phyloP scores from a whole-genome alignment of 140 eudicot species.

The Senecio squalidus region DNA sequence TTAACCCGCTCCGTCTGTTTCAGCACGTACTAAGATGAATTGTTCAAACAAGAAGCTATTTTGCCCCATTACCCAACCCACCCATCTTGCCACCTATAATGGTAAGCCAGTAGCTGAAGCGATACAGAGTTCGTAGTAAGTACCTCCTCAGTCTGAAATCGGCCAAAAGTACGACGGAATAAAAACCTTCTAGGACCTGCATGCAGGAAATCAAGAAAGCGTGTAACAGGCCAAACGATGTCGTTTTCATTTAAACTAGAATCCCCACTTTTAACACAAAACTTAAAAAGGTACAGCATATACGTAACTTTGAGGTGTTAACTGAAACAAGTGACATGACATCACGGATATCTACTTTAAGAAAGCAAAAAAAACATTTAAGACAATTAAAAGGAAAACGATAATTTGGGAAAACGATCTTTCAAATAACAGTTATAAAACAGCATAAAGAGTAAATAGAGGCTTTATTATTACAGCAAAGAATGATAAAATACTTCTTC shows the following conservation, averaged over 20 bases:
- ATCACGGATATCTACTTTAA: slow-evolving; percentile 3
- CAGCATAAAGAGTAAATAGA: background rate
- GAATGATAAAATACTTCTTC: slow-evolving; percentile 6
- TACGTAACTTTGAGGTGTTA: background rate
- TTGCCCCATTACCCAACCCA: too few relatives aligned
- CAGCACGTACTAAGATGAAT: too few relatives aligned
- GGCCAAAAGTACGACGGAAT: slow-evolving; percentile 82
- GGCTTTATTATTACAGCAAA: slow-evolving; percentile 2
- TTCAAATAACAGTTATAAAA: background rate
- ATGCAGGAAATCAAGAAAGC: slow-evolving; percentile 18
- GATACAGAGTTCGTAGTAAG: background rate
- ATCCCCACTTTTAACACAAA: background rate
- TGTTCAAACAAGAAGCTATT: too few relatives aligned
- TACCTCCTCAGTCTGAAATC: slow-evolving; percentile 95
- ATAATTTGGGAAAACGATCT: background rate
- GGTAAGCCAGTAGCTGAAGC: slow-evolving; percentile 4
- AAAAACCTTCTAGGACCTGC: slow-evolving; percentile 91
- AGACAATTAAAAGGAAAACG: background rate
- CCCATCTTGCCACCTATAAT: too few relatives aligned
- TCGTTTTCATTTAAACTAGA: slow-evolving; percentile 7
- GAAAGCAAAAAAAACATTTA: slow-evolving; percentile 6
- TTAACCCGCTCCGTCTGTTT: too few relatives aligned
- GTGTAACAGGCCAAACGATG: background rate
- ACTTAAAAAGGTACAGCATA: background rate
- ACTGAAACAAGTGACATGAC: background rate